Base-by-base conservation (phyloP, 371 early-diverging fungal genomes). In the Mucor indicus region DNA sequence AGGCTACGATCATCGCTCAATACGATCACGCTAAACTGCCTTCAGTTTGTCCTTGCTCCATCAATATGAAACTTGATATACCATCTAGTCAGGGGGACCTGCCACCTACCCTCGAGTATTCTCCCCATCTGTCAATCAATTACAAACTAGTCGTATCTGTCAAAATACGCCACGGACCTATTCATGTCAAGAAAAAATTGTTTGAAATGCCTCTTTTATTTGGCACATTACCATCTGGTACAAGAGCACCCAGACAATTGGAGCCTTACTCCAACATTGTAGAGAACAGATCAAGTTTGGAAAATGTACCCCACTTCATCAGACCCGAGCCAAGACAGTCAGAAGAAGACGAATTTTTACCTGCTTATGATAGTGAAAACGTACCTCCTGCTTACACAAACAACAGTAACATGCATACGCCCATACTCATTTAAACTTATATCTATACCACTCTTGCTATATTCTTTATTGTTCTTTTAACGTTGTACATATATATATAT, bases 191-290 rank as follows among this genome's bases (percentile, higher is more conserved):
- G 15, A 59, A 59, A 24, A 59, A 53, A 20, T 17, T 59, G 10
- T 59, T 59, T 45, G 60, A 59, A 13, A 27, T 49, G 24, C 54
- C 60, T 17, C 16, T 59, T 20, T 40, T 44, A 6, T 44, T 59
- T 44, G 60, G 60, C 16, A 59, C 60, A 20, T 41, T 59, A 13
- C 60, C 60, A 13, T 45, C 50, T 13, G 60, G 60, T 20, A 59
- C 50, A n/a, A 54, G 30, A 19, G 60, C 50, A 7, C 60, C 60
- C 7, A 39, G 60, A 7, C 60, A 53, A 43, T 36, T 59, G 25
- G 54, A 59, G 33, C 16, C 41, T 17, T 59, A 59, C 21, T 50
- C 54, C 4, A 17, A 25, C 13, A 33, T 53, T 13, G 50, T 50
- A 5, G 60, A 59, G 4, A 53, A 53, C 16, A 15, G 31, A 7